phyloP scores from a whole-genome alignment of 345 rosid species.

The Salix arbutifolia region DNA sequence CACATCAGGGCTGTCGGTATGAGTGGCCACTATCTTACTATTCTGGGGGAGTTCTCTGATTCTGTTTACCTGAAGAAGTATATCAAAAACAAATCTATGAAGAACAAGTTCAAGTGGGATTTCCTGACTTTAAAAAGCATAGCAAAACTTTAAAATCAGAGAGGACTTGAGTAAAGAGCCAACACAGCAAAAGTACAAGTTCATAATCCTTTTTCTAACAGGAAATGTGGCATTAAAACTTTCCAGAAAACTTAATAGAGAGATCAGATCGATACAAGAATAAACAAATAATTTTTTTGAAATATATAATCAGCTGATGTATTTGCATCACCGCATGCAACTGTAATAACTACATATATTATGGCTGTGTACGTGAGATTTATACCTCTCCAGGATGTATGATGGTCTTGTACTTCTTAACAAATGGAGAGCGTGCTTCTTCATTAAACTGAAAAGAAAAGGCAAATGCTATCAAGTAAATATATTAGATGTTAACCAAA shows the following conservation, averaged over 20 bases:
- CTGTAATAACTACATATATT: neutral
- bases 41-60: slow-evolving; percentile 96
- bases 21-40: slow-evolving; percentile 92
- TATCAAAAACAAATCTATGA: neutral
- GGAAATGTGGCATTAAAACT: neutral
- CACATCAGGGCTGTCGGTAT: slow-evolving; percentile 99
- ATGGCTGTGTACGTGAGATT: no score
- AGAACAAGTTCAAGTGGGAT: neutral
- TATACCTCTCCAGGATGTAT: slow-evolving; percentile 99
- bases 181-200: neutral
- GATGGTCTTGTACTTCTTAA: slow-evolving; percentile 96
- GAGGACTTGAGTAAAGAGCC: neutral
- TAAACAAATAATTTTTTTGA: no score
- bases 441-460: slow-evolving; percentile 75
- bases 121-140: slow-evolving; percentile 1
- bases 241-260: neutral
- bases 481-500: neutral
- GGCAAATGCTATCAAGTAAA: neutral
- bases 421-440: slow-evolving; percentile 97
- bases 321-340: neutral
- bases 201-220: neutral
- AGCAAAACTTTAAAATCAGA: neutral
- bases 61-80: slow-evolving; percentile 76
- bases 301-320: neutral
- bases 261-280: neutral